Evolutionary conservation across 2,329 filamentous ascomycete species (phyloP), one percentile per base, ranked within the genome.

Genomic region (Rhytidhysteron rufulum): DNA sequence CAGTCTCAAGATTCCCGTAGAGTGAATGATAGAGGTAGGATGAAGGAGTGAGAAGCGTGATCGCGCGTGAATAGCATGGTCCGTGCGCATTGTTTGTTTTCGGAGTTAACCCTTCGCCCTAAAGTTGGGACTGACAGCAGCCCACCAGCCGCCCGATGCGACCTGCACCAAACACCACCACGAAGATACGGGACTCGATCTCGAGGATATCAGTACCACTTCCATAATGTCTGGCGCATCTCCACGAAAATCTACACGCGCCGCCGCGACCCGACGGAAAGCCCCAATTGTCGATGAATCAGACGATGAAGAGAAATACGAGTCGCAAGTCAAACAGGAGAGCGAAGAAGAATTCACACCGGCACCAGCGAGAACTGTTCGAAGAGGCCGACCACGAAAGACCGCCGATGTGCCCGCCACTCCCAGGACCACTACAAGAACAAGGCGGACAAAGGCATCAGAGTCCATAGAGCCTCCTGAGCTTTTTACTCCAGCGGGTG

Each of bases 311-410:
- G 86, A 88, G 41, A 80, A 85, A 48, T 72, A 80, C 40, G 67
- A 75, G 29, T 71, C 78, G 53, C 72, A 76, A 47, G 73, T 79
- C 55, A 74, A 78, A 24, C 73, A 79, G 13, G 77, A 74, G 20
- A 74, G 84, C 20, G 85, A 86, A 48, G 85, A 90, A 36, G 87
- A 95, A 36, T 93, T 89, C 56, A 85, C 85, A 32, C 88, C 88
- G 2, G 85, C 84, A 34, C 78, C 84, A 1, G 72, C 77, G 40
- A 77, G 75, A 43, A 73, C 70, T 34, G 78, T 73, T 22, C 73
- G 77, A 48, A 77, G 82, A 45, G 73, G 77, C 39, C 72, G 77
- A n/a, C 70, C 77, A 48, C 69, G 75, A 31, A 62, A 60, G 39
- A 43, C 49, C 22, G 44, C 40, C 31, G 51, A 47, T 20, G 67